These are phyloP conservation scores for Eucalyptus pauciflora DNA, from an alignment of 345 rosid species.

Conservation along the genomic window DNA sequence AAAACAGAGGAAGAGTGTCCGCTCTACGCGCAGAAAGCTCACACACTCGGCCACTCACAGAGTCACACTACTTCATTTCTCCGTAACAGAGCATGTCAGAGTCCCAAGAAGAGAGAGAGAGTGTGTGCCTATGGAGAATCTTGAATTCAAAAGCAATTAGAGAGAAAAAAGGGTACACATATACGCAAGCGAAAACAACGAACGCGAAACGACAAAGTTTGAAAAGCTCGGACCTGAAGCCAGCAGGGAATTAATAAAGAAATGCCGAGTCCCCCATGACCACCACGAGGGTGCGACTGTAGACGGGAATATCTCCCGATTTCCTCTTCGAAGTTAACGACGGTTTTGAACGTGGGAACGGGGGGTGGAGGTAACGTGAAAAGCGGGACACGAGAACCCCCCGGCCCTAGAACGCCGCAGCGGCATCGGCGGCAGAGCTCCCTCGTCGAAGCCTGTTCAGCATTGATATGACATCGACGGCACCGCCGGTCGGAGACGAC, in stretches of 20 bases:
- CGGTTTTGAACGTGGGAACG: not conserved
- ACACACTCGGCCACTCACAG: not conserved
- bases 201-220: not conserved
- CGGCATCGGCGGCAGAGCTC: slow-evolving; percentile 5
- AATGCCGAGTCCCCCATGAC: not conserved
- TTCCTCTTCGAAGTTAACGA: slow-evolving; percentile 33
- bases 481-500: not conserved
- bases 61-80: not conserved
- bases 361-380: slow-evolving; percentile 11
- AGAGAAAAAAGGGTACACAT: not conserved
- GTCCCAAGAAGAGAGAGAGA: not conserved
- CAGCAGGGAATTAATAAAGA: not conserved
- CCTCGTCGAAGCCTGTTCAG: not conserved
- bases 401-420: slow-evolving; percentile 1
- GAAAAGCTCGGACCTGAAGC: slow-evolving; percentile 5
- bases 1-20: not conserved
- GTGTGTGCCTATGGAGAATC: not conserved
- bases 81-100: not conserved
- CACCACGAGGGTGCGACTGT: not conserved
- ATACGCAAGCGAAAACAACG: not conserved
- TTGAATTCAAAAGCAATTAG: not conserved
- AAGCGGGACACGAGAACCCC: slow-evolving; percentile 22
- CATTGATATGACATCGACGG: not conserved
- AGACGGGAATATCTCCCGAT: not conserved
- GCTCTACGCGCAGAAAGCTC: not conserved